Evolutionary conservation across 2,329 filamentous ascomycete genomes (phyloP).

Genomic region (Clonostachys rhizophaga): DNA sequence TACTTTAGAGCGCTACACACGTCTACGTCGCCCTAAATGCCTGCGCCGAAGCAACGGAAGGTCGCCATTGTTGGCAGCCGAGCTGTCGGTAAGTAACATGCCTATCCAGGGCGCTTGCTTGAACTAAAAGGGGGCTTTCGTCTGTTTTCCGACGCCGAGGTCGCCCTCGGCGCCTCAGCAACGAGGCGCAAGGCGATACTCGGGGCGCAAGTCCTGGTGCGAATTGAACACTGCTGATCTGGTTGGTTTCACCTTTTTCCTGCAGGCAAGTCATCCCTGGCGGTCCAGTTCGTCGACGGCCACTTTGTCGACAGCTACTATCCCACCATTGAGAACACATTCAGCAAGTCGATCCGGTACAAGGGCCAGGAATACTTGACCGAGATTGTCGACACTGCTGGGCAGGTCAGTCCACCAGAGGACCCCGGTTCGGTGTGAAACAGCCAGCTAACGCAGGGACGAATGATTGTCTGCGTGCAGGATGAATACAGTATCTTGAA

Average conservation of each 20-base stretch:
- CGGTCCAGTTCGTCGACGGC: conserved; percentile 93
- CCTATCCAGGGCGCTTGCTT: too few relatives aligned
- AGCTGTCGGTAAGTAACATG: conserved; percentile 56
- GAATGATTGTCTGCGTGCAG: neutral
- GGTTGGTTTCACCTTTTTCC: neutral
- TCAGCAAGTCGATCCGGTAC: conserved; percentile 90
- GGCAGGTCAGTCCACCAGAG: conserved; percentile 58
- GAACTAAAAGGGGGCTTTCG: too few relatives aligned
- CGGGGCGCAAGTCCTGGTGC: too few relatives aligned
- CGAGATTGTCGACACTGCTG: conserved; percentile 97
- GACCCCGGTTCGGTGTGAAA: neutral
- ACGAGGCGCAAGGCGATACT: too few relatives aligned
- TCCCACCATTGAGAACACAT: conserved; percentile 98
- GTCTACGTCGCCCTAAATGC: conserved; percentile 39
- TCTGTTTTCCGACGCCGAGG: too few relatives aligned
- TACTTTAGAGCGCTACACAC: neutral
- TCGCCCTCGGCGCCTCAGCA: too few relatives aligned
- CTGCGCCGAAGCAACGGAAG: conserved; percentile 81
- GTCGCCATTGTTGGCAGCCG: conserved; percentile 93
- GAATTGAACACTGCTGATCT: neutral
- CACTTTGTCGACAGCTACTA: conserved; percentile 99
- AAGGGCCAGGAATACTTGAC: conserved; percentile 92
- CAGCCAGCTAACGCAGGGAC: neutral
- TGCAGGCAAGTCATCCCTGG: conserved; percentile 92
- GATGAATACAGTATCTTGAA: conserved; percentile 99